Base-by-base conservation (phyloP, 805 yeast genomes). In the Metschnikowia anglica region DNA sequence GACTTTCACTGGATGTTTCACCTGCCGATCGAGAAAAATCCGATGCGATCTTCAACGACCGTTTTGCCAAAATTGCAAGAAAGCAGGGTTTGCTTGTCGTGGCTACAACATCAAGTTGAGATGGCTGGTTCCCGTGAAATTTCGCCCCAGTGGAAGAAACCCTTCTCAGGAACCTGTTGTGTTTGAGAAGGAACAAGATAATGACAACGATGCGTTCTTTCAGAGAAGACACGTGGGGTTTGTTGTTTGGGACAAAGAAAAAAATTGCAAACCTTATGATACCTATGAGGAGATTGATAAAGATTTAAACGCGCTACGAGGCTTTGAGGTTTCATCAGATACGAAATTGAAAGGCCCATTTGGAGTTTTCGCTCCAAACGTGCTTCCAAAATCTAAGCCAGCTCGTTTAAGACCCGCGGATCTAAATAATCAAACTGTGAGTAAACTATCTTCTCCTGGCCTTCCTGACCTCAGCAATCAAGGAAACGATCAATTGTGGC, bases 1-100 rank as follows among this genome's bases (percentile, higher is more conserved):
- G 58, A 81, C 93, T 0, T 88, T 87, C 57, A 81, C 86, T 0
- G 97, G 96, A 1, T 89, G 97, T 59, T 87, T 87, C 70, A 86
- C 96, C 0, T 88, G 97, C 56, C 73, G 96, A 33, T 68, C 82
- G 12, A 63, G 96, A 34, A 85, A 88, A 61, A 82, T 88, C 36
- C 81, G 85, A 44, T 89, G 97, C 62, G 96, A 88, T 59, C 67
- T 85, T 43, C 68, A 72, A 12, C 75, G 73, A 49, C 97, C 97
- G 0, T 59, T 65, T 11, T 89, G 97, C 62, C 58, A 62, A n/a
- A 73, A 85, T 44, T 89, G 97, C 61, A 68, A 69, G 30, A 81
- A 80, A 54, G 74, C 87, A 0, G 81, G 83, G 0, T 59, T 85
- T 20, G 66, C 70, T 3, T 89, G 97, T 56, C 88, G 83, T 21